Percentiles rank a stretch among this genome's conserved stretches.
Conservation (phyloP, 345 rosid species). For the Euphorbia tirucalli region DNA sequence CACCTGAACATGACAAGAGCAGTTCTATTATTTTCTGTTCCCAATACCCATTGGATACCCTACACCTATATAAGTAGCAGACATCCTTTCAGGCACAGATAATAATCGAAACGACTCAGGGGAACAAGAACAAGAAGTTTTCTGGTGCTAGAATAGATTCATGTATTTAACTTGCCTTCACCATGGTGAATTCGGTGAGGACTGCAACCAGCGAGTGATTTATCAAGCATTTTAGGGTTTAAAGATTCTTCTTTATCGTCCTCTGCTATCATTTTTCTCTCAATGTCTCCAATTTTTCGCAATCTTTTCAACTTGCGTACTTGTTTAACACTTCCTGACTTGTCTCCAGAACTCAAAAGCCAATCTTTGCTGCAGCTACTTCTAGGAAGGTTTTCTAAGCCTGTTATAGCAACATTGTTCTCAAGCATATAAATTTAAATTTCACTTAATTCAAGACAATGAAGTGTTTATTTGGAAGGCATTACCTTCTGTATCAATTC, state of each 20-base stretch:
- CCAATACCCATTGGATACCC: background rate
- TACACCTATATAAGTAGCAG: no score
- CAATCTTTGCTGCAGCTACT: constrained; percentile 54
- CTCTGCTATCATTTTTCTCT: constrained; percentile 13
- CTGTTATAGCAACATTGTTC: constrained; percentile 22
- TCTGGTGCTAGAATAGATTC: constrained; percentile 1
- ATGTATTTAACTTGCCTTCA: constrained; percentile 40
- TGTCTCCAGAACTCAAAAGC: constrained; percentile 58
- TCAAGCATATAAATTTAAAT: constrained; percentile 30
- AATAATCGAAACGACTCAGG: background rate
- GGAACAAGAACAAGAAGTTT: background rate
- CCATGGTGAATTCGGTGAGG: constrained; percentile 30
- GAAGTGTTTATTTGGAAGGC: constrained; percentile 18
- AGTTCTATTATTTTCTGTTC: constrained; percentile 19
- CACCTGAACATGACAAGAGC: constrained; percentile 46
- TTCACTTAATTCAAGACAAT: constrained; percentile 21
- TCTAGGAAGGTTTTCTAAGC: constrained; percentile 30
- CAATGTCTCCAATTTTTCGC: constrained; percentile 60
- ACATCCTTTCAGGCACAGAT: constrained; percentile 6
- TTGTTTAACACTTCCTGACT: constrained; percentile 40
- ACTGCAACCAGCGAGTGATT: constrained; percentile 15
- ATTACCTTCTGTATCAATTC: constrained; percentile 13
- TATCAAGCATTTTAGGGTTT: background rate
- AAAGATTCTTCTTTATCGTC: constrained; percentile 34
- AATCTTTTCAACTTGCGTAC: constrained; percentile 67